phyloP scores from a whole-genome alignment of 495 filamentous ascomycete species.

The Lepraria neglecta region DNA sequence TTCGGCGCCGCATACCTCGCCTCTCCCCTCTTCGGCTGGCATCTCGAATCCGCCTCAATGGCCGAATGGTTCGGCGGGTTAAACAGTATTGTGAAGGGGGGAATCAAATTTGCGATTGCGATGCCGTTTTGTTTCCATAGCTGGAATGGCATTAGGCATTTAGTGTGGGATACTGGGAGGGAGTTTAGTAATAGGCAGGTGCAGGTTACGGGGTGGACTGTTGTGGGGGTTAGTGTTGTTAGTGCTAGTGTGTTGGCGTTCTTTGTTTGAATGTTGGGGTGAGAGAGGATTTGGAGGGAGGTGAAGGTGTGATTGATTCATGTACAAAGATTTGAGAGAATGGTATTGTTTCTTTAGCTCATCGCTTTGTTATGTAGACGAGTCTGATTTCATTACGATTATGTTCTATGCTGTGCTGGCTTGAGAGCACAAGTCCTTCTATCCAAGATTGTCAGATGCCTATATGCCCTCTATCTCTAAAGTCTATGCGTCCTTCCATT shows the following conservation, averaged over 20 bases:
- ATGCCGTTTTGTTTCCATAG: constrained; percentile 84
- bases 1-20: constrained; percentile 79
- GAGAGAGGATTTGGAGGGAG: not conserved
- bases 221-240: constrained; percentile 61
- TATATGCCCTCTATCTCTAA: too few species aligned
- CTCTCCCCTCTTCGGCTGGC: constrained; percentile 73
- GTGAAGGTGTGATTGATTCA: not conserved
- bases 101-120: constrained; percentile 65
- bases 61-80: constrained; percentile 71
- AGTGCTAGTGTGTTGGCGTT: constrained; percentile 57
- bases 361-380: not conserved
- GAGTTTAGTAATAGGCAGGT: constrained; percentile 65
- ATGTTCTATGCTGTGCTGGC: too few species aligned
- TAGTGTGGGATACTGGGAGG: constrained; percentile 73
- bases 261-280: constrained; percentile 21
- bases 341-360: not conserved
- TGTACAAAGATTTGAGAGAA: constrained; percentile 11
- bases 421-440: too few species aligned
- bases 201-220: constrained; percentile 65
- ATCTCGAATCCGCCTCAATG: constrained; percentile 73
- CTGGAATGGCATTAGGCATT: constrained; percentile 83
- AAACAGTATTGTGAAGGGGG: constrained; percentile 60
- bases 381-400: too few species aligned
- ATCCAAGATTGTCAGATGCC: too few species aligned
- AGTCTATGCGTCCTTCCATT: too few species aligned